Evolutionary conservation across 805 yeast genomes (phyloP).

Genomic region (Saccharomycopsis microspora): DNA sequence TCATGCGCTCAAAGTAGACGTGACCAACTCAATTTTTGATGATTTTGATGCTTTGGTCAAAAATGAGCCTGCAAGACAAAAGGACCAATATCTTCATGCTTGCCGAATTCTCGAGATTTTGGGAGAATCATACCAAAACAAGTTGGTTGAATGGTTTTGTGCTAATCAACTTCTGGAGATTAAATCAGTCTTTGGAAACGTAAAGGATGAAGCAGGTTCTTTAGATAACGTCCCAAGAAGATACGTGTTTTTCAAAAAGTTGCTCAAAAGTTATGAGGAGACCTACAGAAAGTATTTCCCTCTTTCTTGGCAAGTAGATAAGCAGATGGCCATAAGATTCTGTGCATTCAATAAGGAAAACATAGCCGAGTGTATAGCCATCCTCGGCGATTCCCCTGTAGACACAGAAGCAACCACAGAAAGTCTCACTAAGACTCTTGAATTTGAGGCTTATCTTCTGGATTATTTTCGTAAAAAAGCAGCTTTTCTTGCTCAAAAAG

Average conservation of each 20-base stretch:
- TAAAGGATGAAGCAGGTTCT: constrained; percentile 88
- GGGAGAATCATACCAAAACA: constrained; percentile 43
- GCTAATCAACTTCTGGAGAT: constrained; percentile 63
- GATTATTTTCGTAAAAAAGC: constrained; percentile 34
- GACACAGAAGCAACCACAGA: constrained; percentile 50
- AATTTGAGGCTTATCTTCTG: constrained; percentile 69
- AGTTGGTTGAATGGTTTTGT: constrained; percentile 64
- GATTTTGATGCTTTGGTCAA: constrained; percentile 68
- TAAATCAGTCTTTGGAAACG: constrained; percentile 51
- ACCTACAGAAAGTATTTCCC: constrained; percentile 52
- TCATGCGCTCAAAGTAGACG: constrained; percentile 42
- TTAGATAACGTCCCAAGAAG: constrained; percentile 78
- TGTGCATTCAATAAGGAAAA: constrained; percentile 63
- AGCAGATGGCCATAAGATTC: constrained; percentile 48
- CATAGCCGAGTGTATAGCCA: constrained; percentile 31
- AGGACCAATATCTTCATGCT: constrained; percentile 38
- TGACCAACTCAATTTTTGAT: constrained; percentile 58
- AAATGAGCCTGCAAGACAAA: constrained; percentile 26
- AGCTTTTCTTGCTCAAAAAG: background rate
- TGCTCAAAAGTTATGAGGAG: constrained; percentile 47
- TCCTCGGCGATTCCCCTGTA: background rate
- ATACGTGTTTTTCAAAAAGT: constrained; percentile 68
- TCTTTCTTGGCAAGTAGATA: constrained; percentile 55
- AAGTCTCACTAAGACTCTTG: constrained; percentile 66
- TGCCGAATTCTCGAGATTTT: constrained; percentile 61